These are phyloP conservation scores for Coelastrella sp. DNA, from an alignment of 139 green algal genomes.

Conservation along the genomic window DNA sequence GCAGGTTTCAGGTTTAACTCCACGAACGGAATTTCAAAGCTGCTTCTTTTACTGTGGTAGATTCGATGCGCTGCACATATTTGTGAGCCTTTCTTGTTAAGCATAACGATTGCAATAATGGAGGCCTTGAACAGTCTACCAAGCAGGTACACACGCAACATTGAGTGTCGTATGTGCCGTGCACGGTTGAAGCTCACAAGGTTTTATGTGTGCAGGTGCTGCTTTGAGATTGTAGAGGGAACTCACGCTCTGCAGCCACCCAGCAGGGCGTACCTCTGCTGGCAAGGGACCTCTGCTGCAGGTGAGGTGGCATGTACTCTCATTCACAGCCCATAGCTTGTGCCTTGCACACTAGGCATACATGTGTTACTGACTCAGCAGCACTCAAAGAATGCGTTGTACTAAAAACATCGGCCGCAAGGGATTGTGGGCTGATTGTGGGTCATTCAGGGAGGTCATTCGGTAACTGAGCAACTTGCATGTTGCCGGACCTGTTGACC, in stretches of 20 bases:
- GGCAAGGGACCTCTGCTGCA: background rate
- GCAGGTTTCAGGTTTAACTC: no score
- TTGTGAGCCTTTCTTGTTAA: no score
- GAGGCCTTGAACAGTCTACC: background rate
- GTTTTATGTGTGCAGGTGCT: background rate
- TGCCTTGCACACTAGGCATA: background rate
- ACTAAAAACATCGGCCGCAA: no score
- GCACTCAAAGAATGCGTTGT: no score
- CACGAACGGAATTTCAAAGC: no score
- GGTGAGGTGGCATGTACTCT: background rate
- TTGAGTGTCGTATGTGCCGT: no score
- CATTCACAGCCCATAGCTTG: background rate
- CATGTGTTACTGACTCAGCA: no score
- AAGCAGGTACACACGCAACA: background rate
- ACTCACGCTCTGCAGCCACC: background rate
- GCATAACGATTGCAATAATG: background rate
- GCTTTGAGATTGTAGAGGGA: slow-evolving; percentile 10
- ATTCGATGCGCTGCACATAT: no score
- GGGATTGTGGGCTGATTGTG: background rate
- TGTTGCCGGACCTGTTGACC: background rate
- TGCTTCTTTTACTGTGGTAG: no score
- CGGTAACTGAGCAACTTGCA: background rate
- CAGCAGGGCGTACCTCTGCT: background rate
- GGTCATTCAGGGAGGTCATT: background rate
- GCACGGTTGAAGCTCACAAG: background rate